These are phyloP conservation scores for Setaria viridis DNA, from an alignment of 202 grass and related monocot species.

Conservation along the genomic window DNA sequence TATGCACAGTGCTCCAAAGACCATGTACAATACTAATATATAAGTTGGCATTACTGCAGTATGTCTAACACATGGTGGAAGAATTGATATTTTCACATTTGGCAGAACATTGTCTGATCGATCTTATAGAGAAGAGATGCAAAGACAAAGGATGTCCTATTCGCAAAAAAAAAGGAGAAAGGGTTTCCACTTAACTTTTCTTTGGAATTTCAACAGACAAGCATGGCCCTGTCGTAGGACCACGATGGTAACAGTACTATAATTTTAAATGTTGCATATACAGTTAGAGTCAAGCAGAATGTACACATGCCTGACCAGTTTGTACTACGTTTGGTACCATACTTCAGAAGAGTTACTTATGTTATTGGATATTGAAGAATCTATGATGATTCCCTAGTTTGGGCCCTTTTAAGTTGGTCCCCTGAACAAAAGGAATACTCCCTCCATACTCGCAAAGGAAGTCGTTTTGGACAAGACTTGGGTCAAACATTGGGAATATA, in stretches of 20 bases:
- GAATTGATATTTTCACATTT: background rate
- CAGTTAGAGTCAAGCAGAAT: too few relatives aligned
- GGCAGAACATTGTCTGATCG: too few relatives aligned
- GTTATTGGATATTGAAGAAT: background rate
- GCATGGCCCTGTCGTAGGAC: background rate
- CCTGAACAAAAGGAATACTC: background rate
- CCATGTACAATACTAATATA: background rate
- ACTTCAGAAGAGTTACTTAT: background rate
- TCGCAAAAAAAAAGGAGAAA: background rate
- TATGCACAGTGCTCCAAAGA: background rate
- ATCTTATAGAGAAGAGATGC: background rate
- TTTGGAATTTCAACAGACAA: background rate
- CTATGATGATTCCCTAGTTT: background rate
- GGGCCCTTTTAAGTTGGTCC: background rate
- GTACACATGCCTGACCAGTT: too few relatives aligned
- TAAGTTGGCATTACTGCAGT: background rate
- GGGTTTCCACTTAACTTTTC: too few relatives aligned
- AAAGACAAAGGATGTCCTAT: background rate
- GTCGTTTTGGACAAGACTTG: too few relatives aligned
- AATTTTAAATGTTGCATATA: too few relatives aligned
- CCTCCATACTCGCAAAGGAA: too few relatives aligned
- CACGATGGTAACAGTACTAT: background rate
- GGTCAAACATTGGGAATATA: too few relatives aligned
- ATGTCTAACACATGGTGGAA: constrained; percentile 20
- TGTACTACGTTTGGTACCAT: too few relatives aligned